phyloP scores from a whole-genome alignment of 305 asterid genomes.

The Ilex paraguariensis region DNA sequence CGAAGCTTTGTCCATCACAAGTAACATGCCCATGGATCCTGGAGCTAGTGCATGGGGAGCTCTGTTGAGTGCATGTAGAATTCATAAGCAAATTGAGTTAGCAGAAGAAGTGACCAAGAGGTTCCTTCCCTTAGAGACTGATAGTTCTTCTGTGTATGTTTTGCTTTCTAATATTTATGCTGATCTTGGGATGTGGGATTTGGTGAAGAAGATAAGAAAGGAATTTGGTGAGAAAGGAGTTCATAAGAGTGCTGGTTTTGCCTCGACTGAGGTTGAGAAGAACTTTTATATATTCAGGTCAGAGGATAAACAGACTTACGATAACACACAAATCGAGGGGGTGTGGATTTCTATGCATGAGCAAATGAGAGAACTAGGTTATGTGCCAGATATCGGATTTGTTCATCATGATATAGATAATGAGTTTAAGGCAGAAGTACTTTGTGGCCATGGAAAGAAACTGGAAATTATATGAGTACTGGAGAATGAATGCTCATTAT shows the following conservation, averaged over 20 bases:
- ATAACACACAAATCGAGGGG: background rate
- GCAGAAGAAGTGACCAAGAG: conserved; percentile 4
- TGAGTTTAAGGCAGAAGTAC: background rate
- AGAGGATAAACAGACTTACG: background rate
- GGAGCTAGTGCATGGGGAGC: conserved; percentile 4
- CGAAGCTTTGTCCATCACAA: background rate
- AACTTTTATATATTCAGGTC: background rate
- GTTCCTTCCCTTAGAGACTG: background rate
- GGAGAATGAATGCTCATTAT: too few species aligned
- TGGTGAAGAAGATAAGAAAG: background rate
- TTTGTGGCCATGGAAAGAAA: too few species aligned
- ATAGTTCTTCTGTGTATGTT: background rate
- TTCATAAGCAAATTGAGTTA: background rate
- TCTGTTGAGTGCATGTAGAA: background rate
- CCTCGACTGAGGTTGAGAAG: background rate
- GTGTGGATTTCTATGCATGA: background rate
- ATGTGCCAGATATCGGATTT: background rate
- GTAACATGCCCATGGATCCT: background rate
- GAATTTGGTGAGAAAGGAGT: background rate
- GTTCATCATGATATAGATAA: background rate
- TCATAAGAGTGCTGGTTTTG: background rate
- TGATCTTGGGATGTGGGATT: background rate
- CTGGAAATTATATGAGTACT: too few species aligned
- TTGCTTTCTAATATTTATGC: background rate
- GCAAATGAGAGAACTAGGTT: background rate